Evolutionary conservation across 176 grass and related monocot genomes (phyloP), one percentile per base, ranked within the genome.

Genomic region (Tuctoria greenei): DNA sequence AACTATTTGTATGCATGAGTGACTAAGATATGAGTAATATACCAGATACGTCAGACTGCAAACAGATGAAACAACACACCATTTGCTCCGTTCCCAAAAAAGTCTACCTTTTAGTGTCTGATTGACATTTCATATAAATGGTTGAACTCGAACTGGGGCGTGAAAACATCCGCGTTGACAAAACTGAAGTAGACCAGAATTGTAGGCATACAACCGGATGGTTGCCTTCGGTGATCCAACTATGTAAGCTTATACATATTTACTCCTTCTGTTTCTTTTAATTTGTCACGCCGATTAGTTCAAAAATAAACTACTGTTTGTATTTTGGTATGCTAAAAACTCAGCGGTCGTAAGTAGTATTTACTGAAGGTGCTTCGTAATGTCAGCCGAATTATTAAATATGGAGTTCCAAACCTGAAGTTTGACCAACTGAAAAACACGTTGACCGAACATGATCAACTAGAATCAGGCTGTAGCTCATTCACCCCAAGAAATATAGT

Each of bases 261-360:
- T 70, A 64, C n/a, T n/a, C n/a, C n/a, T n/a, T n/a, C n/a, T n/a
- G n/a, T n/a, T n/a, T n/a, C n/a, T n/a, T n/a, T n/a, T n/a, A n/a
- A n/a, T n/a, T n/a, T n/a, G n/a, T n/a, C n/a, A n/a, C n/a, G n/a
- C n/a, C n/a, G n/a, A n/a, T n/a, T 64, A 78, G 63, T 44, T 62
- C 44, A 81, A 67, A 23, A 18, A 57, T 38, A 39, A 81, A 75
- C 23, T 62, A 40, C n/a, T 16, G 51, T 21, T 10, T 64, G 31
- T 31, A 31, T 62, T 24, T 55, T 0, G 36, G 0, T 26, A 52
- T 38, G 6, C 14, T 26, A 28, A 56, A 26, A 81, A 37, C 44
- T 75, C 77, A 75, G 35, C 70, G 45, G 26, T 21, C 43, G 17
- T 67, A 23, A 60, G 49, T 50, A n/a, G n/a, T n/a, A n/a, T 52